These are phyloP conservation scores for Penicillium egyptiacum DNA, from an alignment of 495 filamentous ascomycete species.

Conservation along the genomic window DNA sequence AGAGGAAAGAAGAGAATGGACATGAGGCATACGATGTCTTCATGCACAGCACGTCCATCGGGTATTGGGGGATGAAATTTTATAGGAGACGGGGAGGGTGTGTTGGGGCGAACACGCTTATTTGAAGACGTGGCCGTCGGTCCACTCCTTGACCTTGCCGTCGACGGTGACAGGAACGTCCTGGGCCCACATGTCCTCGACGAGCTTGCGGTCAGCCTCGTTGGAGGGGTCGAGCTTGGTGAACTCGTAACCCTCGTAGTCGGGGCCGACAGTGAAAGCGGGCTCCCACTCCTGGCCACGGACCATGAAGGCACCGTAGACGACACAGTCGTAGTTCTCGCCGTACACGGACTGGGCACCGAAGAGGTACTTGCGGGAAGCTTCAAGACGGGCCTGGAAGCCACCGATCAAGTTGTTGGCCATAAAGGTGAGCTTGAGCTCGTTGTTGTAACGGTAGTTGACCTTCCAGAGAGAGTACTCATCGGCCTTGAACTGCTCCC, in stretches of 20 bases:
- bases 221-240: constrained; percentile 88
- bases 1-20: constrained; percentile 17
- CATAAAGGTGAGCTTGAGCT: constrained; percentile 98
- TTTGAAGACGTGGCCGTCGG: constrained; percentile 98
- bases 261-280: constrained; percentile 94
- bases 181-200: constrained; percentile 86
- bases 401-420: constrained; percentile 93
- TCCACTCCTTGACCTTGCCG: constrained; percentile 77
- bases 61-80: constrained; percentile 27
- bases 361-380: constrained; percentile 97
- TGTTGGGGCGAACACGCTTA: constrained; percentile 52
- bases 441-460: constrained; percentile 97
- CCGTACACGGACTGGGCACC: constrained; percentile 89
- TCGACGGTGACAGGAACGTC: constrained; percentile 75
- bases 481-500: constrained; percentile 86
- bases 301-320: constrained; percentile 89
- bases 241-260: constrained; percentile 96
- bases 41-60: constrained; percentile 13
- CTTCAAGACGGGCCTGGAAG: constrained; percentile 97
- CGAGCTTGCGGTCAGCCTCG: constrained; percentile 75
- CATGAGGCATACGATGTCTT: constrained; percentile 10
- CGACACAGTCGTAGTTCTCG: constrained; percentile 78
- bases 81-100: constrained; percentile 10
- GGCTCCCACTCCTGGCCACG: constrained; percentile 84
- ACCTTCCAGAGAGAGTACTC: constrained; percentile 94